Base-by-base conservation (phyloP, 2,329 filamentous ascomycete species). In the Fusarium newnesense region DNA sequence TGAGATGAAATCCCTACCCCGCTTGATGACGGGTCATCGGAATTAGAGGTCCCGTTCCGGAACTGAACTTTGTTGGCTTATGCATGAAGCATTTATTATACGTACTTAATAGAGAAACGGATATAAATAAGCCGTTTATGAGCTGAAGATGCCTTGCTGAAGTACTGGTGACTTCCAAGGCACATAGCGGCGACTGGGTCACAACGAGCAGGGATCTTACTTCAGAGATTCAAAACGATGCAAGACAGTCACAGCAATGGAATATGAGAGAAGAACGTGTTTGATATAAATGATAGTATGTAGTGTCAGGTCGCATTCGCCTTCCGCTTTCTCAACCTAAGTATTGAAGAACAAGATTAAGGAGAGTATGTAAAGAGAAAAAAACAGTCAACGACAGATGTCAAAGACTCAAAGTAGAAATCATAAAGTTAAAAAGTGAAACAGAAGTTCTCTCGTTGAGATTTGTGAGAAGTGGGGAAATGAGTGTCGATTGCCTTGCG, bases 301-400 rank as follows among this genome's bases (percentile, higher is more conserved):
- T 13, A 53, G 9, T 34, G n/a, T 32, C 11, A 37, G n/a, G 12
- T 11, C 26, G 19, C 26, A 7, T 53, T 26, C 15, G 9, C 42
- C 34, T 32, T 67, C 30, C 28, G 42, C 24, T 46, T 40, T 30
- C n/a, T 39, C 10, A 36, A 46, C 30, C 28, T 46, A 52, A 46
- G 21, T 49, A 47, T n/a, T 21, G 26, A 12, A 54, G 24, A 47
- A 28, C 24, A 21, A 1, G 9, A 15, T 37, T n/a, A 68, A 68
- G 3, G 64, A 67, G 64, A 68, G 57, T 44, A 16, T 13, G 11
- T 21, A 37, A 68, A 60, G n/a, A 24, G 13, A 60, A 43, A n/a
- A 26, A 21, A 37, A 9, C 7, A 36, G 13, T 21, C 7, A 21
- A 6, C 4, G 11, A 12, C 19, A 47, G 7, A 39, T 26, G 16